Percentiles rank a stretch among this genome's conserved stretches.
Evolutionary conservation across 495 filamentous ascomycete species (phyloP).

Genomic region (Trichoderma asperelloides): DNA sequence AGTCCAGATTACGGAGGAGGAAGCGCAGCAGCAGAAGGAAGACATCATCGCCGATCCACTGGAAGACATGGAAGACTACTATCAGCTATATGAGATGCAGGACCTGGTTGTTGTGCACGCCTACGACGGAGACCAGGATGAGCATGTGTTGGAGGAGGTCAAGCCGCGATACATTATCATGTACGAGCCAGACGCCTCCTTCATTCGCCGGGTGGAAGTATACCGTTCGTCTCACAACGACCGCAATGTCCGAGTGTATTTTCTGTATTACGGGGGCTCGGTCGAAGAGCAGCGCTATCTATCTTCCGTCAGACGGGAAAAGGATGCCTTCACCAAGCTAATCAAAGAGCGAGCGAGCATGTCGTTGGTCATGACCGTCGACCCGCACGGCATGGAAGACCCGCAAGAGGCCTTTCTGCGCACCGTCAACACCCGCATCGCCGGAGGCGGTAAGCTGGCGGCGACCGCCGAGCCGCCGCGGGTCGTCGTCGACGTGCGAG

Average conservation of each 20-base stretch:
- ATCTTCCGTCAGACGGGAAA: constrained; percentile 79
- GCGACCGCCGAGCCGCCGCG: constrained; percentile 88
- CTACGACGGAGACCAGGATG: constrained; percentile 88
- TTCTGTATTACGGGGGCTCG: constrained; percentile 88
- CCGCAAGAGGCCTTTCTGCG: constrained; percentile 89
- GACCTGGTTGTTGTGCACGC: constrained; percentile 84
- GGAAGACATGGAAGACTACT: constrained; percentile 84
- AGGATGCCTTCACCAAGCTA: constrained; percentile 86
- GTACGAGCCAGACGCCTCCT: constrained; percentile 95
- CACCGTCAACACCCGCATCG: constrained; percentile 94
- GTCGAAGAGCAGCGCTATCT: constrained; percentile 96
- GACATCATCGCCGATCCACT: constrained; percentile 75
- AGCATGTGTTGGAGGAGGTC: constrained; percentile 87
- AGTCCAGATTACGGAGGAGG: constrained; percentile 72
- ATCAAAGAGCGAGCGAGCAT: constrained; percentile 91
- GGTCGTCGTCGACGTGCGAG: constrained; percentile 89
- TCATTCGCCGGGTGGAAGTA: constrained; percentile 89
- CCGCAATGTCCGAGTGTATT: constrained; percentile 83
- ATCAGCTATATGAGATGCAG: constrained; percentile 86
- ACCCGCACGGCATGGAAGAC: constrained; percentile 62
- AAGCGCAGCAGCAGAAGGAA: constrained; percentile 56
- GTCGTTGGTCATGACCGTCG: constrained; percentile 71
- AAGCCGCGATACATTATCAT: constrained; percentile 93
- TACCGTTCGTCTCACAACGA: constrained; percentile 91
- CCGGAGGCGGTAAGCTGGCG: constrained; percentile 78